phyloP scores from a whole-genome alignment of 495 filamentous ascomycete genomes.

The Aspergillus asperescens region DNA sequence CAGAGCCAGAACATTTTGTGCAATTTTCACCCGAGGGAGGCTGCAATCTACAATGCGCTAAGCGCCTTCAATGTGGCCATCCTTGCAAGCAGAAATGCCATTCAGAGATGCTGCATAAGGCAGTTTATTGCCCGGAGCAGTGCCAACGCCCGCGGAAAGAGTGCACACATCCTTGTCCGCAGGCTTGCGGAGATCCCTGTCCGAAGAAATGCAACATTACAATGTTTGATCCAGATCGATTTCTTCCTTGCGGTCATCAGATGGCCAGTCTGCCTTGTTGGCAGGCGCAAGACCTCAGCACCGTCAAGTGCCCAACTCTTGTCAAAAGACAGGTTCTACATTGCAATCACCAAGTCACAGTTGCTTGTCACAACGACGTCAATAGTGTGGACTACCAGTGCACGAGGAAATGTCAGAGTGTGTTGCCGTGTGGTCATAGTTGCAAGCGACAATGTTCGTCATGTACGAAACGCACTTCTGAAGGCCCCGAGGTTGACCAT shows the following conservation, averaged over 20 bases:
- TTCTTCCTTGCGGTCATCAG: slow-evolving; percentile 58
- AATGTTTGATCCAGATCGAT: slow-evolving; percentile 36
- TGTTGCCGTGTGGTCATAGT: slow-evolving; percentile 55
- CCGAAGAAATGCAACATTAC: slow-evolving; percentile 42
- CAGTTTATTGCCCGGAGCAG: slow-evolving; percentile 54
- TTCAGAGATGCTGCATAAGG: slow-evolving; percentile 57
- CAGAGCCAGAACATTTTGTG: slow-evolving; percentile 58
- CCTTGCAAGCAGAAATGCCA: slow-evolving; percentile 66
- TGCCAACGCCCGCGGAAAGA: slow-evolving; percentile 52
- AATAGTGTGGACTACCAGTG: slow-evolving; percentile 39
- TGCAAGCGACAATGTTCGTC: slow-evolving; percentile 49
- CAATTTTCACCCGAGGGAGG: slow-evolving; percentile 65
- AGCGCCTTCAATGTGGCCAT: slow-evolving; percentile 67
- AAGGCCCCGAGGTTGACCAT: slow-evolving; percentile 36
- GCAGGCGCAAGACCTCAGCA: slow-evolving; percentile 37
- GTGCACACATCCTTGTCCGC: slow-evolving; percentile 60
- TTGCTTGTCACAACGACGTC: slow-evolving; percentile 49
- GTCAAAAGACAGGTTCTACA: slow-evolving; percentile 42
- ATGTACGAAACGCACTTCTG: slow-evolving; percentile 34
- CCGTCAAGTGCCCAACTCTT: slow-evolving; percentile 32
- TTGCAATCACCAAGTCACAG: slow-evolving; percentile 50
- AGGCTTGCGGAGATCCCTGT: slow-evolving; percentile 57
- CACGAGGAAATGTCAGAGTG: slow-evolving; percentile 35
- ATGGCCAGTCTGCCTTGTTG: slow-evolving; percentile 46
- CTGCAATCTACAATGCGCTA: slow-evolving; percentile 54